Conservation (phyloP, 1,284 basidiomycete species). For the Earliella scabrosa region DNA sequence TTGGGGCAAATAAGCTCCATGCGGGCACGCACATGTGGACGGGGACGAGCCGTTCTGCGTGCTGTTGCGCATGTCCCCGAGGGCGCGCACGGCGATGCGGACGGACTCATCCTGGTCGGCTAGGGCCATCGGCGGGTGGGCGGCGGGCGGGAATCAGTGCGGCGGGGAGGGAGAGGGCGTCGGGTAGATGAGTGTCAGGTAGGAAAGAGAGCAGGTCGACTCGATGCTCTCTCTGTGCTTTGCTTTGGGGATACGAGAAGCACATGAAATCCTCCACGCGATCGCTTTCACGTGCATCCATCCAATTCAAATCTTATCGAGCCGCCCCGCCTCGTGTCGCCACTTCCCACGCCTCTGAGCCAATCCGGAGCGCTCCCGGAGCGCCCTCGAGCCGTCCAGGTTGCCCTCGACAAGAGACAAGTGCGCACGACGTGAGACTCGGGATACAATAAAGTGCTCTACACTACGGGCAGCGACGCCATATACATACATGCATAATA, state of each 20-base stretch:
- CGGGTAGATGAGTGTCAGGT: not conserved
- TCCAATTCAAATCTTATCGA: conserved; percentile 25
- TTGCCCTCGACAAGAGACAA: not conserved
- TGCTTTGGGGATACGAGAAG: conserved; percentile 12
- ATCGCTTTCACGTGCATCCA: conserved; percentile 24
- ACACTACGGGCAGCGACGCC: conserved; percentile 18
- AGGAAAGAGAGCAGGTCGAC: not conserved
- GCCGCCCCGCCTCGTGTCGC: conserved; percentile 6
- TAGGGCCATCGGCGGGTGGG: conserved; percentile 29
- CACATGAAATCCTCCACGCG: conserved; percentile 24
- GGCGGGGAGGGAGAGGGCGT: not conserved
- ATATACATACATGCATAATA: conserved; percentile 29
- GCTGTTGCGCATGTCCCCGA: conserved; percentile 71
- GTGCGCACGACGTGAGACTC: not conserved
- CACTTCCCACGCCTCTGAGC: not conserved
- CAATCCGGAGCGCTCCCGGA: not conserved
- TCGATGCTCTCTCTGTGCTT: not conserved
- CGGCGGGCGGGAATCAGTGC: conserved; percentile 8
- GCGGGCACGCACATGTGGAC: conserved; percentile 33
- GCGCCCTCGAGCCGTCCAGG: not conserved
- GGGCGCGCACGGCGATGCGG: conserved; percentile 67
- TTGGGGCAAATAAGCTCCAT: conserved; percentile 5
- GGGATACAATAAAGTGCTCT: conserved; percentile 23
- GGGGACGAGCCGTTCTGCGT: conserved; percentile 31
- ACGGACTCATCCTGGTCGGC: conserved; percentile 57